Conservation (phyloP, 257 asterid genomes). For the Petunia axillaris region DNA sequence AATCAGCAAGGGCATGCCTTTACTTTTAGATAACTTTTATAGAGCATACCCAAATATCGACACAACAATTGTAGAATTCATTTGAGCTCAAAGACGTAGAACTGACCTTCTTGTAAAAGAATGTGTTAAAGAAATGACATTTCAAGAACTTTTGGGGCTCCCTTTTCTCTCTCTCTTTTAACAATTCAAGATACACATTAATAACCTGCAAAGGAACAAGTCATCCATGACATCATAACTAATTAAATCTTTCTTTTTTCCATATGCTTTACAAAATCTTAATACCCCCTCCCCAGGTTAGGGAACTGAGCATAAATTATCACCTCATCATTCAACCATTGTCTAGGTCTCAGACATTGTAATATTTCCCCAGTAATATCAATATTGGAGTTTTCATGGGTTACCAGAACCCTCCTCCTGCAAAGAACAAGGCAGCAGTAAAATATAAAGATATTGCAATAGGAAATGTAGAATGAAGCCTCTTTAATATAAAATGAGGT, state of each 20-base stretch:
- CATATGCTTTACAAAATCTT: not conserved
- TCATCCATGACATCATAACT: constrained; percentile 12
- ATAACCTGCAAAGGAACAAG: constrained; percentile 66
- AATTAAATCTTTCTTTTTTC: not conserved
- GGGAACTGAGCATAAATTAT: not conserved
- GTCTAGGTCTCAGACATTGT: constrained; percentile 71
- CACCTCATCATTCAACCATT: constrained; percentile 98
- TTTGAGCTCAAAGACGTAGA: not conserved
- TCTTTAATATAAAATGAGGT: not conserved
- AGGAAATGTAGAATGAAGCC: not conserved
- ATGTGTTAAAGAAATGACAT: constrained; percentile 87
- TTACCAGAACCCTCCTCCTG: constrained; percentile 66
- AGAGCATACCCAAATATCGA: not conserved
- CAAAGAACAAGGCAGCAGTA: constrained; percentile 21
- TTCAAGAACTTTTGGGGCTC: constrained; percentile 79
- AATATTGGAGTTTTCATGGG: constrained; percentile 69
- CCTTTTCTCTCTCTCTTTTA: constrained; percentile 89
- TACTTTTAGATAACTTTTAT: not conserved
- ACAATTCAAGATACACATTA: constrained; percentile 76
- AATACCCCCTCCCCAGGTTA: not conserved
- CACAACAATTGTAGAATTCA: not conserved
- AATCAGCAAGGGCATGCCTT: not conserved
- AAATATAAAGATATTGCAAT: not conserved
- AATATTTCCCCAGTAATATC: constrained; percentile 74
- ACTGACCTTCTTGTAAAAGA: constrained; percentile 89